Conservation (phyloP, 192 early-diverging fungal genomes). For the Backusella psychrophila region DNA sequence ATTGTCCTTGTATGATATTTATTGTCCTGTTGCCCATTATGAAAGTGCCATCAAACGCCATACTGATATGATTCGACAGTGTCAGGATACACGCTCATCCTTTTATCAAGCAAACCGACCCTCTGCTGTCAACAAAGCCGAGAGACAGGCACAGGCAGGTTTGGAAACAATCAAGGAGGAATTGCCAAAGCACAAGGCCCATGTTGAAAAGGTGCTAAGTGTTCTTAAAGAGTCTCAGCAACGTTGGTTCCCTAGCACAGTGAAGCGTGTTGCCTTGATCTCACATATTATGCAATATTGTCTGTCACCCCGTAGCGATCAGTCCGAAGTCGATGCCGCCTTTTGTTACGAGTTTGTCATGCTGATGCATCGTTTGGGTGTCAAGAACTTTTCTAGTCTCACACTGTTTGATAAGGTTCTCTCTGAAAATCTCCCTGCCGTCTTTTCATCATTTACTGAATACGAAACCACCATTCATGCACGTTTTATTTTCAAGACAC, state of each 20-base stretch:
- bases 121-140: slow-evolving; percentile 14
- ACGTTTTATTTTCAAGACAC: slow-evolving; percentile 58
- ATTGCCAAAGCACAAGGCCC: slow-evolving; percentile 20
- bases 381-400: slow-evolving; percentile 67
- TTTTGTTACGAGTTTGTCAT: slow-evolving; percentile 75
- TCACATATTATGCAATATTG: slow-evolving; percentile 66
- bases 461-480: slow-evolving; percentile 70
- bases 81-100: slow-evolving; percentile 17
- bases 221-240: slow-evolving; percentile 16
- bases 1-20: slow-evolving; percentile 71
- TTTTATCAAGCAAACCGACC: slow-evolving; percentile 17
- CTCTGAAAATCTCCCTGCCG: slow-evolving; percentile 44
- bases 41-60: slow-evolving; percentile 52
- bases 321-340: slow-evolving; percentile 68
- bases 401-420: slow-evolving; percentile 67
- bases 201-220: slow-evolving; percentile 20
- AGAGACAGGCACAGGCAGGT: slow-evolving; percentile 26
- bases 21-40: slow-evolving; percentile 64
- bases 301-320: slow-evolving; percentile 62
- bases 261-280: slow-evolving; percentile 41
- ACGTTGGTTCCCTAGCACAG: slow-evolving; percentile 25
- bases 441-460: slow-evolving; percentile 63
- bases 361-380: slow-evolving; percentile 67
- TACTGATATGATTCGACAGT: slow-evolving; percentile 32
- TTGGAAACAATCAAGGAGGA: slow-evolving; percentile 24